phyloP scores from a whole-genome alignment of 768 basidiomycete species.

The Symmetrospora coprosmae region DNA sequence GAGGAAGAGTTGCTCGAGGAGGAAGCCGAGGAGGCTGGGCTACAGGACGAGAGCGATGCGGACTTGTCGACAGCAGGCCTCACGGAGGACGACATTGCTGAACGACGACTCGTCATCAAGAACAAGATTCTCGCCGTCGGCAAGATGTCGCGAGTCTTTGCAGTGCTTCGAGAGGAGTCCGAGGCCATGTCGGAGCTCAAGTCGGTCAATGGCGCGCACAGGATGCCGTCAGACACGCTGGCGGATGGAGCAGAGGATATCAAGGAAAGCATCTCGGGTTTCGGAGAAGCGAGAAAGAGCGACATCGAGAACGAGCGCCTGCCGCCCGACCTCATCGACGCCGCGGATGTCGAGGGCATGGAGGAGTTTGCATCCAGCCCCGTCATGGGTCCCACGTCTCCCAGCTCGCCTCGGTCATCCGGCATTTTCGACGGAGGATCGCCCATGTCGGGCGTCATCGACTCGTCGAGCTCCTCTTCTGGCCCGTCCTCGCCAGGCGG shows the following conservation, averaged over 20 bases:
- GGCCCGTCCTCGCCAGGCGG: neutral
- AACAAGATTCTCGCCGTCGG: constrained; percentile 98
- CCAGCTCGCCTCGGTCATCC: constrained; percentile 25
- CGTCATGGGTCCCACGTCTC: constrained; percentile 32
- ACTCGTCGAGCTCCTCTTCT: neutral
- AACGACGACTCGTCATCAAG: constrained; percentile 83
- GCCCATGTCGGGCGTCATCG: constrained; percentile 5
- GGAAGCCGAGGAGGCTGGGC: constrained; percentile 20
- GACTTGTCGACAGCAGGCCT: neutral
- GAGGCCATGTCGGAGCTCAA: constrained; percentile 96
- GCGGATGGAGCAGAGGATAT: constrained; percentile 85
- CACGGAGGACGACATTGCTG: constrained; percentile 38
- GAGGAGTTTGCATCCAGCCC: constrained; percentile 55
- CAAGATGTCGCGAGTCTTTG: constrained; percentile 88
- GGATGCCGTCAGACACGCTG: constrained; percentile 66
- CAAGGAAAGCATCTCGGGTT: constrained; percentile 80
- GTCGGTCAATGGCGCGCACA: constrained; percentile 62
- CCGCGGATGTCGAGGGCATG: constrained; percentile 31
- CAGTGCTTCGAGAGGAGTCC: constrained; percentile 91
- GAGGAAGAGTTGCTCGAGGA: constrained; percentile 50
- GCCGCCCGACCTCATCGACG: constrained; percentile 86
- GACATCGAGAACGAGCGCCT: constrained; percentile 98
- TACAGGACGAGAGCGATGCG: neutral
- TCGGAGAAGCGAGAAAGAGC: constrained; percentile 62
- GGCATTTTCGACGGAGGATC: constrained; percentile 14